Base-by-base conservation (phyloP, 805 yeast species). In the Starmerella geochares region DNA sequence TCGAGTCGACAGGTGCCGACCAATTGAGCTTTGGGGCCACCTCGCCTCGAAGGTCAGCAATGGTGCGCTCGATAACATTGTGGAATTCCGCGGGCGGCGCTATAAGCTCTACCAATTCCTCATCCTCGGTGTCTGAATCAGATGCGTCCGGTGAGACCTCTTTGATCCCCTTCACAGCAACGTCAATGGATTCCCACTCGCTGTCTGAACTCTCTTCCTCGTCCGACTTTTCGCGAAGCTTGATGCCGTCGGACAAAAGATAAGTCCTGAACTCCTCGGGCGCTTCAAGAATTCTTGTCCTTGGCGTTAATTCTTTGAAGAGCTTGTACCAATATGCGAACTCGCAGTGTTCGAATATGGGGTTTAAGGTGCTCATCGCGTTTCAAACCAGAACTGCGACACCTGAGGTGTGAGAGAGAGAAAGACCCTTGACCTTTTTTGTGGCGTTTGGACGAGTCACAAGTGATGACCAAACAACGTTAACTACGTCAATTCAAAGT, bases 1-100 rank as follows among this genome's bases (percentile, higher is more conserved):
- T 76, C 1, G 97, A 85, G 67, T 92, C 99, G 61, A 80, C 81
- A 1, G 99, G 98, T 1, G 96, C 83, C 0, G 96, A 86, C 98
- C 98, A 92, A 69, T 92, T 92, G 58, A 90, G 69, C 61, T 92
- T 92, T 1, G 97, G 97, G 1, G 86, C 74, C 2, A 87, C 86
- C 1, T 77, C 67, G 0, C 83, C 82, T 43, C 74, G 62, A 10
- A 69, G 68, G 38, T 71, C 69, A 2, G 56, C 52, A 13, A 92
- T 75, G 0, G 71, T 61, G 0, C 58, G 51, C 31, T 67, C 67
- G 16, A 90, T 70, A 38, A 70, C 58, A 0, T 67, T 58, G 60
- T 88, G 94, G 19, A 87, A 68, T 0, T 76, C 80, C 0, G 23
- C 14, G 11, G 61, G 60, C 9, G 70, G 70, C 58, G 36, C 46